Evolutionary conservation across 2,329 filamentous ascomycete genomes (phyloP), one percentile per base, ranked within the genome.

Genomic region (Alternaria sp.): DNA sequence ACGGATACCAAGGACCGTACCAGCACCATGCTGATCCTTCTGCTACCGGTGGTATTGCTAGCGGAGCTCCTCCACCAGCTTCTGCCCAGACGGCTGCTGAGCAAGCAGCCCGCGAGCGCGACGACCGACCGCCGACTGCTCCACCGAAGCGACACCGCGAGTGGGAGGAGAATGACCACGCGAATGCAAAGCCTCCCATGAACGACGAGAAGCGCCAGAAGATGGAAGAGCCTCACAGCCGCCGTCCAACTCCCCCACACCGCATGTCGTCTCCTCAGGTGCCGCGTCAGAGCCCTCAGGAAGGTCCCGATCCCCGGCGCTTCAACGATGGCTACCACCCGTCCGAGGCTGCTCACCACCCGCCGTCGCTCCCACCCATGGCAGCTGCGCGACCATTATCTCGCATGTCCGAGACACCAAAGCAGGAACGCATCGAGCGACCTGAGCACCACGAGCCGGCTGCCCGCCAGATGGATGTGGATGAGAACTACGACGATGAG

Each of bases 401-500:
- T 26, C 85, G 86, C n/a, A 85, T 86, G 77, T 81, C 86, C 47
- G 71, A 73, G 40, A 67, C 69, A 13, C 64, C 71, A 15, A 69
- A 71, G 57, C 81, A 83, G 62, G 82, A 84, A 65, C 80, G 81
- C 21, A 77, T 79, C 8, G 77, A 81, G 67, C 80, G 81, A 36
- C 77, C 79, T 9, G 77, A 81, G 61, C 80, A 81, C 56, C 90
- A 89, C 61, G 95, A 98, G 81, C 92, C 93, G 57, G 93, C 96
- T 32, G 93, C 93, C 19, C 87, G 96, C 21, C 97, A 97, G 81
- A 96, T 99, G 89, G 95, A 98, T 7, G 92, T 98, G 19, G 94
- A 99, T 71, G 96, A 99, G 79, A 92, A 98, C 78, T 98, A 99
- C 74, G 95, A 98, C 78, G 95, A 98, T 74, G 95, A 94, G 61